A percentile compares a stretch with the other conserved stretches of the same genome.
phyloP scores from a whole-genome alignment of 768 basidiomycete genomes.

The Naganishia friedmannii region DNA sequence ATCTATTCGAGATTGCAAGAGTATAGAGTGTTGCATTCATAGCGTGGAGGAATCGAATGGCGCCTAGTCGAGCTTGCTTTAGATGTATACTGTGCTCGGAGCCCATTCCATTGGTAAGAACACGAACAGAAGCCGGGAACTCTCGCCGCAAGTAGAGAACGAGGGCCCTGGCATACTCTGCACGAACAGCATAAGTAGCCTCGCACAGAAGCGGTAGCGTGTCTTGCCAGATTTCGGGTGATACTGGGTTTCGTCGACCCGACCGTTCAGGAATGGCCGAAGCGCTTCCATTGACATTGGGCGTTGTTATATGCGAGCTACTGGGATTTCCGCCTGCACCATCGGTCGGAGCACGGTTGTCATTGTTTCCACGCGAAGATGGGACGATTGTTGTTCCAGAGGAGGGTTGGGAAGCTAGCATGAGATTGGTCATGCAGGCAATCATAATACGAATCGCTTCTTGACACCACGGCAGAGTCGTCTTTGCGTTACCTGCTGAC shows the following conservation, averaged over 20 bases:
- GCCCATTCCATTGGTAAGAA: slow-evolving; percentile 55
- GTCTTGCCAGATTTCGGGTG: slow-evolving; percentile 86
- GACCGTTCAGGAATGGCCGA: background rate
- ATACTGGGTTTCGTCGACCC: slow-evolving; percentile 55
- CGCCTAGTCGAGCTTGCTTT: slow-evolving; percentile 56
- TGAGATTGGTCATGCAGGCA: slow-evolving; percentile 27
- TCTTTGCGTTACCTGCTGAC: background rate
- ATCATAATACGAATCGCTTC: slow-evolving; percentile 28
- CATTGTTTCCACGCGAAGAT: background rate
- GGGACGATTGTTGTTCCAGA: slow-evolving; percentile 5
- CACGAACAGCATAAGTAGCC: slow-evolving; percentile 68
- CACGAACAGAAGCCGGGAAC: slow-evolving; percentile 52
- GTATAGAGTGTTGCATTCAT: slow-evolving; percentile 76
- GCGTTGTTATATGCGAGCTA: slow-evolving; percentile 16
- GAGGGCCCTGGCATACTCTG: slow-evolving; percentile 71
- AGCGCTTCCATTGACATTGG: background rate
- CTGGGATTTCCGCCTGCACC: slow-evolving; percentile 23
- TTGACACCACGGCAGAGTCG: background rate
- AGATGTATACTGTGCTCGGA: slow-evolving; percentile 54
- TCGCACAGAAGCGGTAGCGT: slow-evolving; percentile 82
- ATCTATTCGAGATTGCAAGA: slow-evolving; percentile 67
- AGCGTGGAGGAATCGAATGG: slow-evolving; percentile 72
- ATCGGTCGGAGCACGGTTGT: background rate
- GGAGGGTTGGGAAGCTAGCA: slow-evolving; percentile 20
- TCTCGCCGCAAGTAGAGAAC: slow-evolving; percentile 73